Percentiles rank a stretch among this genome's conserved stretches.
These are phyloP conservation scores for Exophiala dermatitidis DNA, from an alignment of 2,329 filamentous ascomycete genomes.

Conservation along the genomic window DNA sequence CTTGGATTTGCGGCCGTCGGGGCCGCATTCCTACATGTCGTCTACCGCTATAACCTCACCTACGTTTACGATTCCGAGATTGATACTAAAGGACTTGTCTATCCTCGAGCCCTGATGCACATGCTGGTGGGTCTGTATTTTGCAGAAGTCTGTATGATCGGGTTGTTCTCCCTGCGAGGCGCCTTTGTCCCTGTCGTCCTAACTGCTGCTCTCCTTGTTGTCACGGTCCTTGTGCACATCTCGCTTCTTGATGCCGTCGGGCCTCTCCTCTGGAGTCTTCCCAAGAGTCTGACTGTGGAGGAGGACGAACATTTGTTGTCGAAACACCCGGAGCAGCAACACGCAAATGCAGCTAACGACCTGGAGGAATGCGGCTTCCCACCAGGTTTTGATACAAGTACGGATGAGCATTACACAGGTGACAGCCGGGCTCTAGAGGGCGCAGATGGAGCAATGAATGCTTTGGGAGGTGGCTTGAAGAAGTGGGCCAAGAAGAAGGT, in stretches of 20 bases:
- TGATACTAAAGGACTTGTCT: constrained; percentile 82
- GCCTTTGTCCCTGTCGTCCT: constrained; percentile 57
- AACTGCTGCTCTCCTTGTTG: constrained; percentile 67
- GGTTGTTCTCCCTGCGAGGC: constrained; percentile 57
- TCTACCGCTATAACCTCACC: constrained; percentile 84
- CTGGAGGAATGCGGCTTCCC: constrained; percentile 34
- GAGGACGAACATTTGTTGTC: constrained; percentile 12
- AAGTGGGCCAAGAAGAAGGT: constrained; percentile 12
- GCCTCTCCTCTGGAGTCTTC: constrained; percentile 57
- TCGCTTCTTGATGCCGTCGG: constrained; percentile 41
- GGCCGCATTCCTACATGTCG: constrained; percentile 71
- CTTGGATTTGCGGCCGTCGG: constrained; percentile 73
- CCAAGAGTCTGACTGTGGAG: constrained; percentile 41
- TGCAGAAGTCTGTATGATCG: constrained; percentile 74
- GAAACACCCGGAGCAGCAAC: neutral
- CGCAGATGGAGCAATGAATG: constrained; percentile 8
- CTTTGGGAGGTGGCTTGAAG: constrained; percentile 14
- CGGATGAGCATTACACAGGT: constrained; percentile 31
- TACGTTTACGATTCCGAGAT: constrained; percentile 75
- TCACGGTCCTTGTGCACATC: constrained; percentile 68
- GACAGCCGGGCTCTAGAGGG: constrained; percentile 15
- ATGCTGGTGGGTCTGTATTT: constrained; percentile 78
- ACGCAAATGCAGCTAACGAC: constrained; percentile 26
- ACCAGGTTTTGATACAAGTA: constrained; percentile 35
- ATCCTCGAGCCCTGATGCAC: constrained; percentile 81